A percentile compares a stretch with the other conserved stretches of the same genome.
Evolutionary conservation across 2,329 filamentous ascomycete species (phyloP).

Genomic region (Arachnomyces sp.): DNA sequence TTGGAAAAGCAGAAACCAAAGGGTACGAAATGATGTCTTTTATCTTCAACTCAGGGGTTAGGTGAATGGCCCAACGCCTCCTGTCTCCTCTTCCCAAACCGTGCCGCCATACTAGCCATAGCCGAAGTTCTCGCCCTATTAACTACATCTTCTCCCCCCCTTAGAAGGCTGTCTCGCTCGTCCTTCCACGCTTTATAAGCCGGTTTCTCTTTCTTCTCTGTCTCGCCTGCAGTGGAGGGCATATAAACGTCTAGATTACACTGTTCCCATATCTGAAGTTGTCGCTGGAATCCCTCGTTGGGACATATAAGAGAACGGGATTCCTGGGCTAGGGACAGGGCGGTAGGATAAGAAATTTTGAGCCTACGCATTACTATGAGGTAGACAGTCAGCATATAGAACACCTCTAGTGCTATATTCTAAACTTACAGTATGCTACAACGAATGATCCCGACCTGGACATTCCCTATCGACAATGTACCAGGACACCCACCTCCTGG

Average conservation of each 20-base stretch:
- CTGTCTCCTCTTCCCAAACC: conserved; percentile 7
- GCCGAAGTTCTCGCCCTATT: conserved; percentile 7
- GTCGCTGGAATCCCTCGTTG: conserved; percentile 15
- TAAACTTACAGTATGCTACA: conserved; percentile 16
- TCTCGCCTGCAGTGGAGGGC: background rate
- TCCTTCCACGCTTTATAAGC: conserved; percentile 9
- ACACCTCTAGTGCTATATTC: background rate
- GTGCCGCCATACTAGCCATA: conserved; percentile 5
- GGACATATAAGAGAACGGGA: conserved; percentile 13
- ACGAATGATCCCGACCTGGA: conserved; percentile 16
- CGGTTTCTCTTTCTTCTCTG: conserved; percentile 3
- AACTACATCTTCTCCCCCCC: conserved; percentile 5
- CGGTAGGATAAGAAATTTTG: conserved; percentile 10
- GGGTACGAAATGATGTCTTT: no score
- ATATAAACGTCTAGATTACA: conserved; percentile 4
- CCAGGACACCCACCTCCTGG: conserved; percentile 9
- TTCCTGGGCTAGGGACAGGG: conserved; percentile 12
- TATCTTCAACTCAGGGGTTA: no score
- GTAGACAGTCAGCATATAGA: background rate
- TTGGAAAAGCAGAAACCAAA: no score
- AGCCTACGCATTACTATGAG: conserved; percentile 15
- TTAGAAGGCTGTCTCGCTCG: conserved; percentile 5
- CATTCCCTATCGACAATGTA: conserved; percentile 19
- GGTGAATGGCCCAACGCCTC: background rate
- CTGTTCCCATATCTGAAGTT: conserved; percentile 14